These are phyloP conservation scores for Lentinus polychrous DNA, from an alignment of 1,284 basidiomycete genomes.

Conservation along the genomic window DNA sequence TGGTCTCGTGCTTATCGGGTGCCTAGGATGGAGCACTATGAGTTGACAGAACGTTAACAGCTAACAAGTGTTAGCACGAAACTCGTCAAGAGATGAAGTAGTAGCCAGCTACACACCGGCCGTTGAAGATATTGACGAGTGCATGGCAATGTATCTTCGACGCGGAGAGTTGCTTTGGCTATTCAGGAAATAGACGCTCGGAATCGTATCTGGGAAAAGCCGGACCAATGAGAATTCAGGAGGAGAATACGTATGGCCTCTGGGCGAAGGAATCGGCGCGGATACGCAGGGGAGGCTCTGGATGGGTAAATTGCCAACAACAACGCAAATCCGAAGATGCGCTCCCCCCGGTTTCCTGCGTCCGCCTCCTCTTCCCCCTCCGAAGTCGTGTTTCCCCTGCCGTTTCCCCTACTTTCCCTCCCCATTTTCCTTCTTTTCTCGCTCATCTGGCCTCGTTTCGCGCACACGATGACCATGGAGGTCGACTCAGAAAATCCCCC, in stretches of 20 bases:
- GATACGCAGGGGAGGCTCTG: constrained; percentile 2
- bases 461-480: constrained; percentile 14
- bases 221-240: constrained; percentile 24
- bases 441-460: constrained; percentile 9
- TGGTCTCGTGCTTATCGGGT: too few relatives aligned
- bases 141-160: background rate
- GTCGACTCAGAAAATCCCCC: constrained; percentile 13
- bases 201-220: constrained; percentile 28
- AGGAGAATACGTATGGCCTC: constrained; percentile 14
- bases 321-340: too few relatives aligned
- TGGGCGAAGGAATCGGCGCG: constrained; percentile 6
- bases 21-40: background rate
- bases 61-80: background rate
- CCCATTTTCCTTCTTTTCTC: constrained; percentile 11
- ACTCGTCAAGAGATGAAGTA: background rate
- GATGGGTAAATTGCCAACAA: too few relatives aligned
- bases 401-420: constrained; percentile 20
- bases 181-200: constrained; percentile 5
- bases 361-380: constrained; percentile 1
- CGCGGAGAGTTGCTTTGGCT: background rate
- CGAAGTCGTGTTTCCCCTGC: constrained; percentile 8
- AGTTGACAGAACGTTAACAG: background rate
- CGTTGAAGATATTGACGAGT: background rate
- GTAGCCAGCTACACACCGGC: background rate
- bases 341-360: background rate